Percentiles rank a stretch among this genome's conserved stretches.
Conservation (phyloP, 768 basidiomycete genomes). For the Fomitopsis serialis region DNA sequence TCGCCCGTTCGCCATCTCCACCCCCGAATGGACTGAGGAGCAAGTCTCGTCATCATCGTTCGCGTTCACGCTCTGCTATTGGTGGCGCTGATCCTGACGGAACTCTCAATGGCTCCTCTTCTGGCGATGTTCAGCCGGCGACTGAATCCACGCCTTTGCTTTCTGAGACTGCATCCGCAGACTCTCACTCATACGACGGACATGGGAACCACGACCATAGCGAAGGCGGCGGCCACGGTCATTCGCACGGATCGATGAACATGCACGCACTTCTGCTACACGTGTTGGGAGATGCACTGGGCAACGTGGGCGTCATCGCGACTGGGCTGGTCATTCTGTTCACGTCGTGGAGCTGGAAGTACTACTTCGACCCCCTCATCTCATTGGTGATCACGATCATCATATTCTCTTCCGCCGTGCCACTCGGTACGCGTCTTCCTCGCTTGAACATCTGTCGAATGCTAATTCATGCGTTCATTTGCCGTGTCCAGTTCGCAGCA, state of each 20-base stretch:
- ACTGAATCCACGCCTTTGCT: constrained; percentile 20
- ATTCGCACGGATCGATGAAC: constrained; percentile 71
- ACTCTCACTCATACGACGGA: constrained; percentile 8
- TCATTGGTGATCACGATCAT: constrained; percentile 92
- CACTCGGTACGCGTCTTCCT: constrained; percentile 55
- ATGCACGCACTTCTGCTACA: constrained; percentile 95
- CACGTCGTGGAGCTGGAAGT: constrained; percentile 77
- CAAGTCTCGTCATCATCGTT: constrained; percentile 16
- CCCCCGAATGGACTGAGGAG: constrained; percentile 9
- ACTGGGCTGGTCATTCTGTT: constrained; percentile 95
- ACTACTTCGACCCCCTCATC: constrained; percentile 90
- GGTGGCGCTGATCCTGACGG: constrained; percentile 7
- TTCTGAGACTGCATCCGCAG: constrained; percentile 2
- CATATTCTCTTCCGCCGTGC: constrained; percentile 93
- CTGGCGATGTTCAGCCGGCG: constrained; percentile 2
- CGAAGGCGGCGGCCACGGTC: constrained; percentile 11
- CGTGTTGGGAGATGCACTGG: constrained; percentile 94
- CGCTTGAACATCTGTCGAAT: too few species aligned
- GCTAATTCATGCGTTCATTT: not conserved
- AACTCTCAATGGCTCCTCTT: constrained; percentile 3
- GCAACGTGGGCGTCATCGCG: constrained; percentile 95
- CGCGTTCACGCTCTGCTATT: constrained; percentile 14
- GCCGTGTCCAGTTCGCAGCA: constrained; percentile 59
- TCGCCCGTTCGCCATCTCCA: constrained; percentile 38
- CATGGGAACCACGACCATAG: constrained; percentile 1